Percentiles rank a stretch among this genome's conserved stretches.
Evolutionary conservation across 2,329 filamentous ascomycete genomes (phyloP).

Genomic region (Phialocephala subalpina): DNA sequence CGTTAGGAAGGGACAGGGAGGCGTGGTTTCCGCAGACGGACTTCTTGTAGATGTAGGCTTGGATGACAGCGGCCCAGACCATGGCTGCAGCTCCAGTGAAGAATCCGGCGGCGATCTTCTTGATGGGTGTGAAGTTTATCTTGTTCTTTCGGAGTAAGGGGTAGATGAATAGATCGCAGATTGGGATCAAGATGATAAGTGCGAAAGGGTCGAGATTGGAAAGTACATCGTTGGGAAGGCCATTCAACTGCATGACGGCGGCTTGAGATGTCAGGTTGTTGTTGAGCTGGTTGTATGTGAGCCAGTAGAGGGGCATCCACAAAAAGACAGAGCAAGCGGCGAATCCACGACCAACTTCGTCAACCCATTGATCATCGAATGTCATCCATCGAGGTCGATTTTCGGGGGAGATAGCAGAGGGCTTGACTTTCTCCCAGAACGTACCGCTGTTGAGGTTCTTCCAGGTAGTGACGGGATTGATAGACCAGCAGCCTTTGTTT

Average conservation of each 20-base stretch:
- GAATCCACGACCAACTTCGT: slow-evolving; percentile 76
- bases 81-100: slow-evolving; percentile 68
- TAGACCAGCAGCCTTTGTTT: slow-evolving; percentile 63
- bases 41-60: slow-evolving; percentile 69
- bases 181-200: slow-evolving; percentile 77
- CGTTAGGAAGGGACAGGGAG: slow-evolving; percentile 51
- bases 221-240: slow-evolving; percentile 80
- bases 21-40: slow-evolving; percentile 67
- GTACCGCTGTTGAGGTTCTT: slow-evolving; percentile 57
- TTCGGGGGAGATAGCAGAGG: slow-evolving; percentile 63
- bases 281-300: slow-evolving; percentile 54
- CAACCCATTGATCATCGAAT: slow-evolving; percentile 85
- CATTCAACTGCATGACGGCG: slow-evolving; percentile 70
- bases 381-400: slow-evolving; percentile 77
- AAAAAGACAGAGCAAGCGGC: slow-evolving; percentile 74
- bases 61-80: slow-evolving; percentile 63
- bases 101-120: slow-evolving; percentile 77
- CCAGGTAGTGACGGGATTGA: slow-evolving; percentile 67
- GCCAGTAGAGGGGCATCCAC: slow-evolving; percentile 58
- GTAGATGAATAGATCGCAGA: slow-evolving; percentile 75
- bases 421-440: slow-evolving; percentile 76
- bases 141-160: slow-evolving; percentile 69
- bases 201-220: slow-evolving; percentile 79
- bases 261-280: slow-evolving; percentile 71
- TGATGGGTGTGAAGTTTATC: slow-evolving; percentile 77